These are phyloP conservation scores for Lasiodiplodia hormozganensis DNA, from an alignment of 2,329 filamentous ascomycete species.

Conservation along the genomic window DNA sequence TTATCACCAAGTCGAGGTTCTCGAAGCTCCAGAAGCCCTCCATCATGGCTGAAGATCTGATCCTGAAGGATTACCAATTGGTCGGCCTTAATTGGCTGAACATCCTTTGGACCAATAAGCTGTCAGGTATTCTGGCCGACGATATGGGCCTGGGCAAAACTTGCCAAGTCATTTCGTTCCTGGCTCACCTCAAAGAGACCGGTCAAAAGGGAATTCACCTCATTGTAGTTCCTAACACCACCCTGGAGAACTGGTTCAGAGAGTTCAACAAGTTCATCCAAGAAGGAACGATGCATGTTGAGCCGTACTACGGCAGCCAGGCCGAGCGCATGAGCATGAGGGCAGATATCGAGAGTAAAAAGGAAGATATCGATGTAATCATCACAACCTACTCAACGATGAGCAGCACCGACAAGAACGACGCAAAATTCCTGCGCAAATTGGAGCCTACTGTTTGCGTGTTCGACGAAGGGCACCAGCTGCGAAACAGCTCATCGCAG, in stretches of 20 bases:
- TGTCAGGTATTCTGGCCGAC: constrained; percentile 92
- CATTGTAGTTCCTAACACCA: constrained; percentile 90
- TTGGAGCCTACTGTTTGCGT: constrained; percentile 68
- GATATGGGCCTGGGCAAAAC: constrained; percentile 98
- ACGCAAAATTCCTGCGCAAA: constrained; percentile 68
- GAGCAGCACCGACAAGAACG: constrained; percentile 58
- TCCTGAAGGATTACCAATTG: constrained; percentile 91
- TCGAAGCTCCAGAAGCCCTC: constrained; percentile 71
- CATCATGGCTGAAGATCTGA: constrained; percentile 76
- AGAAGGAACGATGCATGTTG: constrained; percentile 62
- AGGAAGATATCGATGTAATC: constrained; percentile 71
- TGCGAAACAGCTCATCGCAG: constrained; percentile 87
- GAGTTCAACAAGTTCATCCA: constrained; percentile 92
- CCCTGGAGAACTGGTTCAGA: constrained; percentile 91
- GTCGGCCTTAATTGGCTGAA: constrained; percentile 95
- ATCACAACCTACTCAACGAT: constrained; percentile 73
- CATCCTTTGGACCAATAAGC: constrained; percentile 77
- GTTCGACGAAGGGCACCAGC: constrained; percentile 92
- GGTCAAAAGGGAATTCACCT: constrained; percentile 75
- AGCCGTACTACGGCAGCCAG: constrained; percentile 75
- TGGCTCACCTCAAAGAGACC: constrained; percentile 80
- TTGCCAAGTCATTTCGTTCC: constrained; percentile 91
- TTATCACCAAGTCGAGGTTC: constrained; percentile 42
- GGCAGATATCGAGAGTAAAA: constrained; percentile 68
- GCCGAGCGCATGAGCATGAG: constrained; percentile 72